These are phyloP conservation scores for Nakaseomyces uthaithaninus DNA, from an alignment of 1,139 yeast species.

Conservation along the genomic window DNA sequence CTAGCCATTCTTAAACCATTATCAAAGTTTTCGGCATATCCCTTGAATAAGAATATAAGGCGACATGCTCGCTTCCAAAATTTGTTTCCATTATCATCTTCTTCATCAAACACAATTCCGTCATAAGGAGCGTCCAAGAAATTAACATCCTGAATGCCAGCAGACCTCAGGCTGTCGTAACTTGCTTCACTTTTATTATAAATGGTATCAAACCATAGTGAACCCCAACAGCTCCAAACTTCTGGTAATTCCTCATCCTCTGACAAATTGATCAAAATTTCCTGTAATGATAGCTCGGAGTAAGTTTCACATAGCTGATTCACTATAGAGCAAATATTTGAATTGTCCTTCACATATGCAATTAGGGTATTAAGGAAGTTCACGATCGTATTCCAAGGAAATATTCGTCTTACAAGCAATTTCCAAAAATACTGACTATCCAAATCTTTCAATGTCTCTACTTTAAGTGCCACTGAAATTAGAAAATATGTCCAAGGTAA, in stretches of 20 bases:
- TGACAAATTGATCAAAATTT: constrained; percentile 40
- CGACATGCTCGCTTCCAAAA: constrained; percentile 31
- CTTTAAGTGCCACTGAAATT: constrained; percentile 52
- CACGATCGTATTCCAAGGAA: constrained; percentile 63
- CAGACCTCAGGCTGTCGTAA: constrained; percentile 42
- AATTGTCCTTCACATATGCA: constrained; percentile 24
- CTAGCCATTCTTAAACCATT: constrained; percentile 18
- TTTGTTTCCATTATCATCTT: constrained; percentile 33
- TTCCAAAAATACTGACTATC: constrained; percentile 38
- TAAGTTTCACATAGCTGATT: constrained; percentile 20
- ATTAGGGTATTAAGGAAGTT: constrained; percentile 48
- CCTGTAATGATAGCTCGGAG: constrained; percentile 20
- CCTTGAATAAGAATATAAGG: constrained; percentile 25
- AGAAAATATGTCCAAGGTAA: constrained; percentile 66
- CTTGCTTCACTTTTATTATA: constrained; percentile 38
- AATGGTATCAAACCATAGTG: constrained; percentile 59
- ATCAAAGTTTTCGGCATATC: constrained; percentile 21
- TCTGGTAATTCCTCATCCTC: constrained; percentile 59
- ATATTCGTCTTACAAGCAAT: constrained; percentile 41
- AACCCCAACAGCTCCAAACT: constrained; percentile 81
- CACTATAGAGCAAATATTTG: constrained; percentile 16
- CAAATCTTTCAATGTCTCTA: constrained; percentile 31
- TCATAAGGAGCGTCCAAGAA: constrained; percentile 57
- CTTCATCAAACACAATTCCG: constrained; percentile 44
- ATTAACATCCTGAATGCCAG: constrained; percentile 52